phyloP scores from a whole-genome alignment of 495 filamentous ascomycete genomes.

The Lepidopterella palustris region DNA sequence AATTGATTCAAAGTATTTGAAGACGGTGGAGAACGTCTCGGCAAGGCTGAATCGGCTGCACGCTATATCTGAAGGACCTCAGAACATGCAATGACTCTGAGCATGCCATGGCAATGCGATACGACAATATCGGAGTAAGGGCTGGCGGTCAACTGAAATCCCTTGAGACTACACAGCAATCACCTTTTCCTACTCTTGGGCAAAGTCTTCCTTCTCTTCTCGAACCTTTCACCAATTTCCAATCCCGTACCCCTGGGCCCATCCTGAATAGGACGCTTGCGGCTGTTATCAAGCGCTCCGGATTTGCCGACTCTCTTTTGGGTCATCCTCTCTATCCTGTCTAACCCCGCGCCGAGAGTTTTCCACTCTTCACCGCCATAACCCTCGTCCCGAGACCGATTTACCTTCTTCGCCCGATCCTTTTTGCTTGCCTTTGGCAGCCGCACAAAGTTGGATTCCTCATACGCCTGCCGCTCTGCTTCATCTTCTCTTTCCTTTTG shows the following conservation, averaged over 20 bases:
- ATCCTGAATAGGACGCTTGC: constrained; percentile 63
- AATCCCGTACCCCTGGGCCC: constrained; percentile 51
- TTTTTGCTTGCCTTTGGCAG: constrained; percentile 78
- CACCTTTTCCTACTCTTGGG: background rate
- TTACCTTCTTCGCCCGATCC: constrained; percentile 51
- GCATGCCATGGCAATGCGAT: background rate
- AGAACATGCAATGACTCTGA: background rate
- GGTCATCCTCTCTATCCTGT: constrained; percentile 68
- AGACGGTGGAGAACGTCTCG: background rate
- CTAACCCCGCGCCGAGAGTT: constrained; percentile 67
- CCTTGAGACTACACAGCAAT: background rate
- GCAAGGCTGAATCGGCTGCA: background rate
- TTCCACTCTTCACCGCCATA: constrained; percentile 86
- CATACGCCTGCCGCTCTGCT: constrained; percentile 65
- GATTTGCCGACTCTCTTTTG: constrained; percentile 51
- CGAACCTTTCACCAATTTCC: constrained; percentile 61
- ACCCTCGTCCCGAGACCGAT: constrained; percentile 44
- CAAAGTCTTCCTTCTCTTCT: constrained; percentile 66
- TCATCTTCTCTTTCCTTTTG: constrained; percentile 63
- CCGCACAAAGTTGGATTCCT: constrained; percentile 80
- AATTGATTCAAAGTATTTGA: background rate
- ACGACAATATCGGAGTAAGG: background rate
- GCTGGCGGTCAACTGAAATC: background rate
- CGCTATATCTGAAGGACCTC: background rate
- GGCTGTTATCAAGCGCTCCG: constrained; percentile 66